Evolutionary conservation across 495 filamentous ascomycete genomes (phyloP).

Genomic region (Hyphodiscus hymeniophilus): DNA sequence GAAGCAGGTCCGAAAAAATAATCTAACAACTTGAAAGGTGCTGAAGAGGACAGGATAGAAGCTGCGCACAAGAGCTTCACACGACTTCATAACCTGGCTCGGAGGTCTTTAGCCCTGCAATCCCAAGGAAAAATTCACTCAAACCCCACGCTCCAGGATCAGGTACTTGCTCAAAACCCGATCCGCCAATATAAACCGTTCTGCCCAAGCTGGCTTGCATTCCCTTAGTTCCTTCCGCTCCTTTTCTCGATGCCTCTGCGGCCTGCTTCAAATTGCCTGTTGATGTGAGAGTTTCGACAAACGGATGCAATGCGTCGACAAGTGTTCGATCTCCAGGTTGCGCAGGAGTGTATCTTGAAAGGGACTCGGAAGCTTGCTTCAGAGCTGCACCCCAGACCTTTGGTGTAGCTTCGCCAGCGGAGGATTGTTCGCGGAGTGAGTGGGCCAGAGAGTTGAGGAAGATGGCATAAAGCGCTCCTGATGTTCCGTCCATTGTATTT

Average conservation of each 20-base stretch:
- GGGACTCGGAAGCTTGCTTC: conserved; percentile 55
- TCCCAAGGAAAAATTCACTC: conserved; percentile 67
- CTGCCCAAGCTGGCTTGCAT: conserved; percentile 87
- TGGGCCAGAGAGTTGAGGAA: conserved; percentile 87
- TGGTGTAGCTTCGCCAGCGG: conserved; percentile 34
- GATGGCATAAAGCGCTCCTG: conserved; percentile 90
- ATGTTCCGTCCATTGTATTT: conserved; percentile 89
- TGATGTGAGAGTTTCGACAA: conserved; percentile 59
- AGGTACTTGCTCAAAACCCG: conserved; percentile 69
- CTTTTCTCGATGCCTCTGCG: conserved; percentile 64
- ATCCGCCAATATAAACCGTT: conserved; percentile 86
- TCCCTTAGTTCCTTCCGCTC: conserved; percentile 74
- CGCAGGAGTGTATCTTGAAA: conserved; percentile 84
- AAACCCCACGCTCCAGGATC: conserved; percentile 89
- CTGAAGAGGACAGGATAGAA: neutral
- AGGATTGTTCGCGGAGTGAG: conserved; percentile 54
- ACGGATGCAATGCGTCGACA: conserved; percentile 84
- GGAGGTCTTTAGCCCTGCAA: conserved; percentile 39
- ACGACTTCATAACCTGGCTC: conserved; percentile 19
- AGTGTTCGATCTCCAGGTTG: conserved; percentile 83
- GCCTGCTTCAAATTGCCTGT: conserved; percentile 59
- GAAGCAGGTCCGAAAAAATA: no score
- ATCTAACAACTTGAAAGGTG: no score
- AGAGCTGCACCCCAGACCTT: conserved; percentile 71
- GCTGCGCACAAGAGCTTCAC: conserved; percentile 2